Percentiles rank a stretch among this genome's conserved stretches.
Evolutionary conservation across 2,329 filamentous ascomycete genomes (phyloP).

Genomic region (Claviceps sp.): DNA sequence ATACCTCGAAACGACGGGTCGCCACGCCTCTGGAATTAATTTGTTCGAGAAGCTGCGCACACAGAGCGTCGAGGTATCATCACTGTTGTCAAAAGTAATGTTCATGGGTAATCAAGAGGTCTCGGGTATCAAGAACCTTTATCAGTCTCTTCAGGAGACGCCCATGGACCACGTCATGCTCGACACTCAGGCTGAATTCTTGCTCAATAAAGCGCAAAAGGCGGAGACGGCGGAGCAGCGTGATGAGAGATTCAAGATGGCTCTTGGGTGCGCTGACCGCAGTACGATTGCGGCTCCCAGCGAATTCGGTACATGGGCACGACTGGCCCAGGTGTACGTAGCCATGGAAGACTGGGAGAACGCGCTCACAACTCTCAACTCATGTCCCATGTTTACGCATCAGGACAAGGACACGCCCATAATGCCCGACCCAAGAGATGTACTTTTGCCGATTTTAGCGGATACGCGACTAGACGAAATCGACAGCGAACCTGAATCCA

Average conservation of each 20-base stretch:
- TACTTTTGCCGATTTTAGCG: slow-evolving; percentile 72
- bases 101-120: slow-evolving; percentile 96
- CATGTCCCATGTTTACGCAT: slow-evolving; percentile 99
- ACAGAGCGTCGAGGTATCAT: slow-evolving; percentile 87
- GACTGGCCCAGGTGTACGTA: slow-evolving; percentile 86
- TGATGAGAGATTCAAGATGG: slow-evolving; percentile 64
- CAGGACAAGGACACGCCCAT: slow-evolving; percentile 94
- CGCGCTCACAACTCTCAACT: slow-evolving; percentile 87
- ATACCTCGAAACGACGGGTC: slow-evolving; percentile 90
- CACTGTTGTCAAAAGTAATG: slow-evolving; percentile 76
- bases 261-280: slow-evolving; percentile 83
- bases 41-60: slow-evolving; percentile 90
- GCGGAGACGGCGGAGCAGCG: slow-evolving; percentile 40
- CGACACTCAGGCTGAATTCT: slow-evolving; percentile 85
- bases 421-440: slow-evolving; percentile 84
- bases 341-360: slow-evolving; percentile 93
- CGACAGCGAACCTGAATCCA: slow-evolving; percentile 74
- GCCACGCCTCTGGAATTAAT: slow-evolving; percentile 91
- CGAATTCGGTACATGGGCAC: slow-evolving; percentile 94
- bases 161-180: slow-evolving; percentile 98
- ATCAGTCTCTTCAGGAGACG: slow-evolving; percentile 76
- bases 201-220: slow-evolving; percentile 64
- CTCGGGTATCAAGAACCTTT: slow-evolving; percentile 76
- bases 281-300: slow-evolving; percentile 91
- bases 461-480: slow-evolving; percentile 93